Percentiles rank a stretch among this genome's conserved stretches.
These are phyloP conservation scores for Hyaloscypha variabilis DNA, from an alignment of 495 filamentous ascomycete genomes.

Conservation along the genomic window DNA sequence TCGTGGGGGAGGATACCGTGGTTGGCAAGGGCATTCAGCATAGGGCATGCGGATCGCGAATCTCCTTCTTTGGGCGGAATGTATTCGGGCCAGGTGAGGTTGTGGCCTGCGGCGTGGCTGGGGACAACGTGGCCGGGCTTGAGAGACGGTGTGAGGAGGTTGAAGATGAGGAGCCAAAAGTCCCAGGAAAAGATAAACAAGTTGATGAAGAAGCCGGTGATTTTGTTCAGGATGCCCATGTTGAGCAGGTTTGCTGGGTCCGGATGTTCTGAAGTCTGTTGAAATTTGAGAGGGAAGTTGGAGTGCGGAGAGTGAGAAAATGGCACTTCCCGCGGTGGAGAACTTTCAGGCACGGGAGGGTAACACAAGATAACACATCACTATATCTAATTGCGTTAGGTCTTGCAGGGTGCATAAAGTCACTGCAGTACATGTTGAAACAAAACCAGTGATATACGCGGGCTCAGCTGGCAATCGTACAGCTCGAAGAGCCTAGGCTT, in stretches of 20 bases:
- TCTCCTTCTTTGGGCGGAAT: slow-evolving; percentile 18
- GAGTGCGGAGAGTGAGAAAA: too few species aligned
- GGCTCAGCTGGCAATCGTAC: too few species aligned
- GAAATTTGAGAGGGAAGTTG: too few species aligned
- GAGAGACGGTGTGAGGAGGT: slow-evolving; percentile 13
- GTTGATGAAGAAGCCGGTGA: slow-evolving; percentile 12
- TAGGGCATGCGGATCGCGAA: slow-evolving; percentile 30
- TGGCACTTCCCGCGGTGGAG: too few species aligned
- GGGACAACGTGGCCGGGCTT: slow-evolving; percentile 21
- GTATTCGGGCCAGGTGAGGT: slow-evolving; percentile 21
- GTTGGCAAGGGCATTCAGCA: slow-evolving; percentile 34
- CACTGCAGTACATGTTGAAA: too few species aligned
- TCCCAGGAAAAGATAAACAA: slow-evolving; percentile 17
- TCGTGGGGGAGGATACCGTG: slow-evolving; percentile 39
- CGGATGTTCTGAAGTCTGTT: neutral
- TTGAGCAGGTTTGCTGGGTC: neutral
- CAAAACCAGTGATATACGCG: too few species aligned
- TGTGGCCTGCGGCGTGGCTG: slow-evolving; percentile 17
- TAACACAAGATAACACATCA: too few species aligned
- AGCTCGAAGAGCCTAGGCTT: too few species aligned
- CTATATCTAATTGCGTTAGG: too few species aligned
- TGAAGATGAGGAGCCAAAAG: slow-evolving; percentile 16
- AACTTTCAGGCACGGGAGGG: too few species aligned
- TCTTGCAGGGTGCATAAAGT: too few species aligned
- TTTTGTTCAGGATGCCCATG: slow-evolving; percentile 20